A percentile compares a stretch with the other conserved stretches of the same genome.
Evolutionary conservation across 2,329 filamentous ascomycete species (phyloP).

Genomic region (Chaetomium olivaceum): DNA sequence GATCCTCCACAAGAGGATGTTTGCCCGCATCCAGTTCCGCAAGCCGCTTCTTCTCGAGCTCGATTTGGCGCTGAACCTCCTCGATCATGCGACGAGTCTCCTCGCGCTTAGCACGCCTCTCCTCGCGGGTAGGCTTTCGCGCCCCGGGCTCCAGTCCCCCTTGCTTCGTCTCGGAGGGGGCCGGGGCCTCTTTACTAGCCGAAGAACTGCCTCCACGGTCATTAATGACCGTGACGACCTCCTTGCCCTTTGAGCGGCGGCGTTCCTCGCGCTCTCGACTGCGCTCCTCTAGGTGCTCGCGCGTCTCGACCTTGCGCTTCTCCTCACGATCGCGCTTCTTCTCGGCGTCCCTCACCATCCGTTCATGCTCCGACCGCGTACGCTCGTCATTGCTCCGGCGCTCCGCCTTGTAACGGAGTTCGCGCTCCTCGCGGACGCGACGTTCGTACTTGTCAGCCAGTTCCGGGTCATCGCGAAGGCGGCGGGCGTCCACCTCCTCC

Average conservation of each 20-base stretch:
- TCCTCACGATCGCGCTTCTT: constrained; percentile 38
- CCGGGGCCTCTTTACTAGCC: constrained; percentile 17
- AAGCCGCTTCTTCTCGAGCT: constrained; percentile 30
- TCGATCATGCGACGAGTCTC: constrained; percentile 32
- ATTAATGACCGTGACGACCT: constrained; percentile 29
- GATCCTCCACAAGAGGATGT: constrained; percentile 26
- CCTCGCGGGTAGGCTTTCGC: constrained; percentile 30
- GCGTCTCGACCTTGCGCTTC: constrained; percentile 27
- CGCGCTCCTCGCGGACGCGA: constrained; percentile 29
- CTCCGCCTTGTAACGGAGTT: constrained; percentile 33
- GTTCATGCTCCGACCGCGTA: constrained; percentile 21
- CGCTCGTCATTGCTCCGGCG: constrained; percentile 28
- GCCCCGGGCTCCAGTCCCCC: constrained; percentile 13
- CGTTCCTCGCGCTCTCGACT: constrained; percentile 30
- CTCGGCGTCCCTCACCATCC: constrained; percentile 23
- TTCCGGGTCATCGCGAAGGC: constrained; percentile 34
- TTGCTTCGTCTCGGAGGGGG: constrained; percentile 20
- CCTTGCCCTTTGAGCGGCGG: constrained; percentile 29
- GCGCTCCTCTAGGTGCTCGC: constrained; percentile 31
- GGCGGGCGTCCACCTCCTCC: constrained; percentile 31
- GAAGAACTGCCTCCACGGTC: constrained; percentile 15
- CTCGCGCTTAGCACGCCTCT: constrained; percentile 28
- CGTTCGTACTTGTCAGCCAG: constrained; percentile 33
- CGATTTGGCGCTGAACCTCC: constrained; percentile 31
- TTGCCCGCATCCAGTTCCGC: constrained; percentile 34